These are phyloP conservation scores for Paraphaeosphaeria minitans DNA, from an alignment of 2,329 filamentous ascomycete species.

Conservation along the genomic window DNA sequence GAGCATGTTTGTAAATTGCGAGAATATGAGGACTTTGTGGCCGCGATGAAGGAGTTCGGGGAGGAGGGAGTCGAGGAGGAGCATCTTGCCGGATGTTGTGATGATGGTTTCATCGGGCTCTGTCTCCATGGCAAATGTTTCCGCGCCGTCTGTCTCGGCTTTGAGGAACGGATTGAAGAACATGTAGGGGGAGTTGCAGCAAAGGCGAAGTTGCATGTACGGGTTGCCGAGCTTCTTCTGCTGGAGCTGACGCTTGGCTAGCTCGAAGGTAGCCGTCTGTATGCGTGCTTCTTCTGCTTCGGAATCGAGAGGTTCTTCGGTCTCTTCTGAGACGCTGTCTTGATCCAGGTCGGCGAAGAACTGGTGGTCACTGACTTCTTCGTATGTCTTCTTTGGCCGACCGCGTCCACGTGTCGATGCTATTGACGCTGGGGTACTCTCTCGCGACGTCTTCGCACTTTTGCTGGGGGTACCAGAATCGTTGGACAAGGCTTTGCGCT, in stretches of 20 bases:
- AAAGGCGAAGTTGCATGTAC: slow-evolving; percentile 86
- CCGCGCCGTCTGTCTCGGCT: slow-evolving; percentile 56
- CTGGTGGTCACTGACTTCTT: slow-evolving; percentile 77
- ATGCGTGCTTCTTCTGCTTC: slow-evolving; percentile 66
- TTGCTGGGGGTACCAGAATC: slow-evolving; percentile 63
- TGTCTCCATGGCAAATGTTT: slow-evolving; percentile 52
- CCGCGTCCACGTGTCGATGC: slow-evolving; percentile 59
- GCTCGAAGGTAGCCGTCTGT: slow-evolving; percentile 69
- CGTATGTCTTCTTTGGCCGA: slow-evolving; percentile 63
- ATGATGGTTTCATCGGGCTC: slow-evolving; percentile 78
- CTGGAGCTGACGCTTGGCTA: slow-evolving; percentile 86
- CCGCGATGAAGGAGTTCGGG: slow-evolving; percentile 72
- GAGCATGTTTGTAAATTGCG: slow-evolving; percentile 92
- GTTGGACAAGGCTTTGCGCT: slow-evolving; percentile 59
- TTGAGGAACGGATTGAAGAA: slow-evolving; percentile 85
- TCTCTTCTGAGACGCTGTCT: slow-evolving; percentile 49
- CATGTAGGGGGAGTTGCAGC: slow-evolving; percentile 93
- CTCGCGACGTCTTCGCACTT: slow-evolving; percentile 73
- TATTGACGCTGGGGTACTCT: slow-evolving; percentile 70
- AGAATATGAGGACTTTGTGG: slow-evolving; percentile 95
- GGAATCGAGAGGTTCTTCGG: slow-evolving; percentile 49
- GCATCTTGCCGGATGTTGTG: slow-evolving; percentile 92
- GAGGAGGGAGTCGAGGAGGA: slow-evolving; percentile 85
- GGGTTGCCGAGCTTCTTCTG: slow-evolving; percentile 93
- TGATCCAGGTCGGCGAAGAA: slow-evolving; percentile 78